These are phyloP conservation scores for Tillandsia leiboldiana DNA, from an alignment of 176 grass and related monocot genomes.

Conservation along the genomic window DNA sequence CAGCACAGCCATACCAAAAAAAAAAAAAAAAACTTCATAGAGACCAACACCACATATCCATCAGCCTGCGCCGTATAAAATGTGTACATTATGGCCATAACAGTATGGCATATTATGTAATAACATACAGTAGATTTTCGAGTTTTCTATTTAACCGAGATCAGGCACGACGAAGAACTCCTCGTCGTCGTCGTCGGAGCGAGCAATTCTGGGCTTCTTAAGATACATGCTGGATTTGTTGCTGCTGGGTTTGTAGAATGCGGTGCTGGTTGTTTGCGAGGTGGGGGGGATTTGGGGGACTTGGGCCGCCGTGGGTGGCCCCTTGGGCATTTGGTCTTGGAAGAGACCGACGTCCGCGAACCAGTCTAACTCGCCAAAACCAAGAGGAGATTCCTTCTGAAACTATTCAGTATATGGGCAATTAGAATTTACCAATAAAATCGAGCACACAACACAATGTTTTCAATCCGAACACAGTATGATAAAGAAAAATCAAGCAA, in stretches of 20 bases:
- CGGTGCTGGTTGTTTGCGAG: constrained; percentile 17
- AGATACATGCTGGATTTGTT: constrained; percentile 29
- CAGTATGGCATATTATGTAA: too few relatives aligned
- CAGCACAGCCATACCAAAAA: too few relatives aligned
- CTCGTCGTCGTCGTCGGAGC: constrained; percentile 53
- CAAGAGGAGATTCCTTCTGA: constrained; percentile 54
- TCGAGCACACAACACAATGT: background rate
- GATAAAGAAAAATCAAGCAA: background rate
- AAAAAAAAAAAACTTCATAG: too few relatives aligned
- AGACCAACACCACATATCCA: too few relatives aligned
- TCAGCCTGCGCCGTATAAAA: too few relatives aligned
- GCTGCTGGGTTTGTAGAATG: constrained; percentile 33
- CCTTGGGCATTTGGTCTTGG: constrained; percentile 40
- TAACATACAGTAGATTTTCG: too few relatives aligned
- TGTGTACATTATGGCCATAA: too few relatives aligned
- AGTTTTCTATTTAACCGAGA: constrained; percentile 44
- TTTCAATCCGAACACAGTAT: background rate
- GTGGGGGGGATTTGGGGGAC: constrained; percentile 62
- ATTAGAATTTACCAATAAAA: too few relatives aligned
- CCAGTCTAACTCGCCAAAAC: constrained; percentile 70
- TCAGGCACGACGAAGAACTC: constrained; percentile 86
- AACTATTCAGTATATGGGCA: too few relatives aligned
- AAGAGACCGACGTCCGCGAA: constrained; percentile 72
- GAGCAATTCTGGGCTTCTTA: constrained; percentile 71
- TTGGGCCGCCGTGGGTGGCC: constrained; percentile 27